Evolutionary conservation across 768 basidiomycete species (phyloP).

Genomic region (Tremella yokohamensis): DNA sequence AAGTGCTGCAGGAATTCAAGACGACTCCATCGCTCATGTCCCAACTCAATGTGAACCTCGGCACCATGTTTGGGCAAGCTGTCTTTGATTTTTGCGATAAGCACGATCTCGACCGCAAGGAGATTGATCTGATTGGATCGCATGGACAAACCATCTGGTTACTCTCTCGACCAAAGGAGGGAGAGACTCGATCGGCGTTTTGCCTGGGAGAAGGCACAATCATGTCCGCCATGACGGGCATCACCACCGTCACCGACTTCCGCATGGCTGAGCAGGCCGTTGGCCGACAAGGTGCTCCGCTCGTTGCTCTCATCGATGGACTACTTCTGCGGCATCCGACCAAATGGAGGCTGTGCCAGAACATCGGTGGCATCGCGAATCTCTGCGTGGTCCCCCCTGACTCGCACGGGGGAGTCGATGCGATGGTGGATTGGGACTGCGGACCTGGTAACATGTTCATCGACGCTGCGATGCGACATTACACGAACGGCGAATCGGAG

Average conservation of each 20-base stretch:
- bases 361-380: slow-evolving; percentile 37
- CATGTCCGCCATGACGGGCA: no score
- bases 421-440: slow-evolving; percentile 33
- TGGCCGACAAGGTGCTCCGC: slow-evolving; percentile 27
- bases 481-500: slow-evolving; percentile 25
- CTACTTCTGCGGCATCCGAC: slow-evolving; percentile 29
- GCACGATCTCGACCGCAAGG: slow-evolving; percentile 12
- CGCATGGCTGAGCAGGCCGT: slow-evolving; percentile 29
- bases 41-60: slow-evolving; percentile 32
- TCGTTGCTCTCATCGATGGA: slow-evolving; percentile 35
- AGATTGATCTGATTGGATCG: slow-evolving; percentile 23
- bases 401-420: slow-evolving; percentile 6
- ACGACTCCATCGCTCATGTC: no score
- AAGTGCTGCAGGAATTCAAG: no score
- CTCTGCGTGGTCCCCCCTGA: slow-evolving; percentile 34
- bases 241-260: slow-evolving; percentile 35
- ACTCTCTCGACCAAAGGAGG: no score
- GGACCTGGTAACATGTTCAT: slow-evolving; percentile 42
- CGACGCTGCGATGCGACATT: slow-evolving; percentile 31
- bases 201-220: no score
- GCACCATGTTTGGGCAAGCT: slow-evolving; percentile 25
- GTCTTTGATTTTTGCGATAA: slow-evolving; percentile 17
- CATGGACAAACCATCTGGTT: slow-evolving; percentile 40
- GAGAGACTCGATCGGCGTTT: no score
- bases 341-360: slow-evolving; percentile 33